Conservation (phyloP, 768 basidiomycete genomes). For the Agrocybe praecox region DNA sequence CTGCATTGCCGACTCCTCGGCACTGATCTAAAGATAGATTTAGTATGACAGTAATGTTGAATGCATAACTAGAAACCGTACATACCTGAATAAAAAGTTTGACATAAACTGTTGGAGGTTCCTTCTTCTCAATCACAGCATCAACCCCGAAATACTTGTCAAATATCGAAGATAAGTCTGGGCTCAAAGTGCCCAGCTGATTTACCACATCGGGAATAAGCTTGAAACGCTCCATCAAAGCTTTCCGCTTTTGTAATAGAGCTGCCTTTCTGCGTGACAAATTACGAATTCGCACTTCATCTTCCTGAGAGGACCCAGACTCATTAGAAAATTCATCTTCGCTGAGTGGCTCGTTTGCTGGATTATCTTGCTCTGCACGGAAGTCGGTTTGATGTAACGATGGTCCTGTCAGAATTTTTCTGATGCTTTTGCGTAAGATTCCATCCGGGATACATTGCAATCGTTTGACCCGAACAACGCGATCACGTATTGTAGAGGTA, state of each 20-base stretch:
- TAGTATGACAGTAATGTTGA: neutral
- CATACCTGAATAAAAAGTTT: constrained; percentile 5
- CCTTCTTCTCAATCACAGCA: neutral
- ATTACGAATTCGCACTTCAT: neutral
- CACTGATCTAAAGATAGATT: neutral
- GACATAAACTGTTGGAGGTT: neutral
- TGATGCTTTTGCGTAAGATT: neutral
- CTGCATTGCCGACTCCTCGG: constrained; percentile 8
- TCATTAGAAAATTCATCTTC: neutral
- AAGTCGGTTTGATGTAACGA: no score
- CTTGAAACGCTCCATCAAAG: neutral
- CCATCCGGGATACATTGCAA: neutral
- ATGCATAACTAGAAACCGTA: neutral
- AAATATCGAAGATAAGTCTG: constrained; percentile 1
- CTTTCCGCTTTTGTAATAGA: neutral
- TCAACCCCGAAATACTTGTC: neutral
- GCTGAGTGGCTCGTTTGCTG: neutral
- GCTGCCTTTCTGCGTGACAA: neutral
- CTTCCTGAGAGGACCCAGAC: constrained; percentile 1
- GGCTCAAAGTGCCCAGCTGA: neutral
- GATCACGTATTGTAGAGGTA: neutral
- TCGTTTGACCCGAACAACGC: neutral
- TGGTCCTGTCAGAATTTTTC: neutral
- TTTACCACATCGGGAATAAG: neutral
- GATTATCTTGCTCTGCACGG: neutral